Evolutionary conservation across 1,139 yeast species (phyloP), one percentile per base, ranked within the genome.

Genomic region (Yamadazyma friedrichii): DNA sequence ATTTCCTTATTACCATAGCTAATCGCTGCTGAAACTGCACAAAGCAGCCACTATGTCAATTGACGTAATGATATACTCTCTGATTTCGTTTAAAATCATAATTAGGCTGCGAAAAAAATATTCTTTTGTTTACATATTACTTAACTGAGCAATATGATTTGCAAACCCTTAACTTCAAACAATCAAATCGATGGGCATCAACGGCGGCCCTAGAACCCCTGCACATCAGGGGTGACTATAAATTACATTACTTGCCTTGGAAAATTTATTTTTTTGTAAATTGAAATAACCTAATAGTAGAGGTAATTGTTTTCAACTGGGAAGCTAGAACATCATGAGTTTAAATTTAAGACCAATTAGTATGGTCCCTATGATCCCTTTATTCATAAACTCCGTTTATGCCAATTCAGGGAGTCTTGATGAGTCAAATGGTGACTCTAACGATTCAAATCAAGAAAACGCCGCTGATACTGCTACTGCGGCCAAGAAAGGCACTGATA

Each of bases 371-470:
- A 29, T 35, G 5, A 33, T 33, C 2, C 40, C 40, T 5, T 30
- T 41, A 4, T 34, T 41, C 11, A n/a, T 41, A 9, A 17, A 22
- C 27, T n/a, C 32, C 4, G 43, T 37, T 9, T 13, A 16, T 15
- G 43, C 41, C 3, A 13, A 26, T 22, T 34, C 43, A 9, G 44
- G 44, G 1, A 42, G 44, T 31, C 31, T 42, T 15, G 44, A 40
- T 29, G 35, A 36, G 15, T 13, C 11, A 4, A 24, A 3, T 33
- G 15, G 15, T 6, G 29, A 35, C 16, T 20, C 33, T 9, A 13
- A 17, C 22, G 37, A 33, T 33, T 33, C 37, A 13, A 26, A 31
- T 30, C 15, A 15, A 11, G 22, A 20, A 9, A 31, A 16, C 11
- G 37, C 36, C 13, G 26, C 33, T 9, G 31, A 39, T 25, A 29